Evolutionary conservation across 345 rosid species (phyloP).

Genomic region (Trapa bicornis): DNA sequence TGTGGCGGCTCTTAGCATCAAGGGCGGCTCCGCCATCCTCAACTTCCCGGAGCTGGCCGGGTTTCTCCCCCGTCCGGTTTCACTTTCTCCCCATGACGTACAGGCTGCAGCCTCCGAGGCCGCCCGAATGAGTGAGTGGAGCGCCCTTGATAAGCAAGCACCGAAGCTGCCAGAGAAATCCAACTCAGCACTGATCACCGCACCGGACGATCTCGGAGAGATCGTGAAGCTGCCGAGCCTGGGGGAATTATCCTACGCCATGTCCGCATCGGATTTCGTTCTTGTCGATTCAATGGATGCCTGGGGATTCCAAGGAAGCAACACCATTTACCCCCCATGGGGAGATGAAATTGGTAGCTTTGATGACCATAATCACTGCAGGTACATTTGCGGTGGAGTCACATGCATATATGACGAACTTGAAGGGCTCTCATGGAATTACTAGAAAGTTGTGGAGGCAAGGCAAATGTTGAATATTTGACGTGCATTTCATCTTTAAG

Average conservation of each 20-base stretch:
- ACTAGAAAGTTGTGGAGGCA: neutral
- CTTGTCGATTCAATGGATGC: slow-evolving; percentile 18
- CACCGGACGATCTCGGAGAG: slow-evolving; percentile 51
- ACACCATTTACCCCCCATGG: neutral
- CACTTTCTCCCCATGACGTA: slow-evolving; percentile 66
- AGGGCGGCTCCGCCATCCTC: slow-evolving; percentile 67
- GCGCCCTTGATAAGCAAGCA: neutral
- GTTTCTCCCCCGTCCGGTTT: slow-evolving; percentile 61
- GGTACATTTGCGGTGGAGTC: slow-evolving; percentile 4
- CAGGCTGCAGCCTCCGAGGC: slow-evolving; percentile 93
- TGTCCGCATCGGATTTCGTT: slow-evolving; percentile 32
- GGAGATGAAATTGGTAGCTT: slow-evolving; percentile 7
- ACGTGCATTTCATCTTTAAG: neutral
- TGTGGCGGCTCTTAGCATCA: slow-evolving; percentile 77
- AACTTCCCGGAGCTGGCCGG: slow-evolving; percentile 73
- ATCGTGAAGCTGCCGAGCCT: slow-evolving; percentile 73
- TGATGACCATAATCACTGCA: slow-evolving; percentile 3
- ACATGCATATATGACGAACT: slow-evolving; percentile 8
- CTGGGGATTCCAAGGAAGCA: neutral
- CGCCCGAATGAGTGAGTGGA: slow-evolving; percentile 43
- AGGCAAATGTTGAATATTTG: neutral
- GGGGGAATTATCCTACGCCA: slow-evolving; percentile 25
- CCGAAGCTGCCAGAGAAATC: neutral
- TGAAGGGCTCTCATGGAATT: slow-evolving; percentile 22
- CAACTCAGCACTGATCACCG: neutral